Evolutionary conservation across 352 stramenopile genomes (phyloP).

Genomic region (Phytophthora crassamura): DNA sequence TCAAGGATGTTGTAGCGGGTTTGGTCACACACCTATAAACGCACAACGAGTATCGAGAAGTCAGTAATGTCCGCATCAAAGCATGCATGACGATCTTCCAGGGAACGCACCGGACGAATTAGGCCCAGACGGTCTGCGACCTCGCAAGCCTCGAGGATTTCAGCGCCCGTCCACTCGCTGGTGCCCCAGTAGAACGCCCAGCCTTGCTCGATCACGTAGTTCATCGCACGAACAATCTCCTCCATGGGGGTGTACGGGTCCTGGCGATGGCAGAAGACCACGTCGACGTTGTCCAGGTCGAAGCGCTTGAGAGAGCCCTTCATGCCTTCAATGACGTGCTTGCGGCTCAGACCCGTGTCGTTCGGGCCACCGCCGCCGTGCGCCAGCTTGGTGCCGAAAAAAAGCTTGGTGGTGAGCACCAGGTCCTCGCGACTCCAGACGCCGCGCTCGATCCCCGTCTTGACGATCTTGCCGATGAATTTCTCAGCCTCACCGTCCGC

Average conservation of each 20-base stretch:
- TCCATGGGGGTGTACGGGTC: conserved; percentile 71
- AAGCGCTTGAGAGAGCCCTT: conserved; percentile 62
- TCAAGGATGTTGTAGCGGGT: conserved; percentile 81
- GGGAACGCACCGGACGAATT: conserved; percentile 47
- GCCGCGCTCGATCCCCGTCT: conserved; percentile 41
- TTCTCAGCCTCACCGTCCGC: conserved; percentile 39
- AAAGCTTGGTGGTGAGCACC: conserved; percentile 64
- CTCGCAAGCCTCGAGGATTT: conserved; percentile 61
- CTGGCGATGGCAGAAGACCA: conserved; percentile 73
- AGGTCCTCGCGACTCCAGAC: conserved; percentile 53
- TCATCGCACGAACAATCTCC: conserved; percentile 76
- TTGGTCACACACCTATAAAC: conserved; percentile 54
- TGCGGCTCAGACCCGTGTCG: conserved; percentile 44
- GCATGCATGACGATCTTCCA: too few relatives aligned
- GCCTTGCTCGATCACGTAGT: conserved; percentile 64
- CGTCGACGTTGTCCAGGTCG: conserved; percentile 61
- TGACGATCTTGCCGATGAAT: conserved; percentile 54
- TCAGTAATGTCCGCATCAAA: not conserved
- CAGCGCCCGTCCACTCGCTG: conserved; percentile 67
- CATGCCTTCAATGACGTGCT: conserved; percentile 60
- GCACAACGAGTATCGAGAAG: not conserved
- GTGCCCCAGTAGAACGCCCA: conserved; percentile 80
- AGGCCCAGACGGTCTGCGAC: conserved; percentile 54
- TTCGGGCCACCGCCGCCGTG: conserved; percentile 13
- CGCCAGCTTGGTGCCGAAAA: conserved; percentile 35